These are phyloP conservation scores for Fomitopsis schrenkii DNA, from an alignment of 1,284 basidiomycete genomes.

Conservation along the genomic window DNA sequence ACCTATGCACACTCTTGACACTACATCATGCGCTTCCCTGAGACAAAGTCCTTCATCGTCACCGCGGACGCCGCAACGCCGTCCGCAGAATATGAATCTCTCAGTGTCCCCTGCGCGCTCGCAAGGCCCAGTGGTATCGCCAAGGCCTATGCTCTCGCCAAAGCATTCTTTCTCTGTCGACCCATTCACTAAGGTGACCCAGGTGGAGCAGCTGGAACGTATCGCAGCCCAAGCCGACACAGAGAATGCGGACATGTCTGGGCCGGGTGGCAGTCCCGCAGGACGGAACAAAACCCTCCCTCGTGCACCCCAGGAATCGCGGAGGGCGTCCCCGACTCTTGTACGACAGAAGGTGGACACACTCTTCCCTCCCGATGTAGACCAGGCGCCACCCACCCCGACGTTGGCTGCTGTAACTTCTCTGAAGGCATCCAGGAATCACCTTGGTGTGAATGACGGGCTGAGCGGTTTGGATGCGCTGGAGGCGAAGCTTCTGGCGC, in stretches of 20 bases:
- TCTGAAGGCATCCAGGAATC: slow-evolving; percentile 29
- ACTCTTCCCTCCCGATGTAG: slow-evolving; percentile 22
- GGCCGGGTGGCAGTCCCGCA: slow-evolving; percentile 9
- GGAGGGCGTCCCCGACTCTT: slow-evolving; percentile 11
- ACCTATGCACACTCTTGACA: not conserved
- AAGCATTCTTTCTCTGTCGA: slow-evolving; percentile 45
- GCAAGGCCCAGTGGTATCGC: slow-evolving; percentile 44
- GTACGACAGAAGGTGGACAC: slow-evolving; percentile 27
- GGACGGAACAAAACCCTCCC: slow-evolving; percentile 56
- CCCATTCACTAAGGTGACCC: slow-evolving; percentile 32
- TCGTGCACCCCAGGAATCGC: slow-evolving; percentile 39
- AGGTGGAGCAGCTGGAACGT: slow-evolving; percentile 61
- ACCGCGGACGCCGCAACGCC: slow-evolving; percentile 10
- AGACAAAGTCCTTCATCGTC: slow-evolving; percentile 14
- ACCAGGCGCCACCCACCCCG: slow-evolving; percentile 44
- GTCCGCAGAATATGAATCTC: slow-evolving; percentile 4
- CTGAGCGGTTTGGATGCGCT: slow-evolving; percentile 58
- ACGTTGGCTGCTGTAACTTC: slow-evolving; percentile 45
- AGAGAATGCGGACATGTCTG: slow-evolving; percentile 16
- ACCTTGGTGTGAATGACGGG: slow-evolving; percentile 7
- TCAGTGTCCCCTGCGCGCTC: slow-evolving; percentile 17
- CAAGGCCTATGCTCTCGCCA: slow-evolving; percentile 56
- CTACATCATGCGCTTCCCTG: not conserved
- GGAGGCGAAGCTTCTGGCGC: slow-evolving; percentile 54
- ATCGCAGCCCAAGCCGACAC: slow-evolving; percentile 55